phyloP scores from a whole-genome alignment of 1,139 yeast genomes.

The Arxiozyma heterogenica region DNA sequence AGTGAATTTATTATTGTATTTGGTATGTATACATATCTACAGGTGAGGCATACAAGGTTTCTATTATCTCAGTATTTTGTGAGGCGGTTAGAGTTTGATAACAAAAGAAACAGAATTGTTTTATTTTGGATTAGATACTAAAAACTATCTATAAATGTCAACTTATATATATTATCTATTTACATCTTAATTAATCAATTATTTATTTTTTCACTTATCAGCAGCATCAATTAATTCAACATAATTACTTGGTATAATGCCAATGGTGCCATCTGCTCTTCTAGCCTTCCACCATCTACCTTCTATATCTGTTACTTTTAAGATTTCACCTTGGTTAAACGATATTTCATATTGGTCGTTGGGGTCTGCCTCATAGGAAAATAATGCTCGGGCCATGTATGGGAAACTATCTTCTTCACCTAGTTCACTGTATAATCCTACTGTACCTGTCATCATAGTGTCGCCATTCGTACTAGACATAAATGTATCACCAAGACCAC shows the following conservation, averaged over 20 bases:
- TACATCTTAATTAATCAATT: background rate
- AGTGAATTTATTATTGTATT: no score
- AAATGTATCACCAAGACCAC: constrained; percentile 16
- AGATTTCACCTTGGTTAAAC: constrained; percentile 78
- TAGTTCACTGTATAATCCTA: constrained; percentile 29
- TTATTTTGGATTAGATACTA: no score
- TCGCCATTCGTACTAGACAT: constrained; percentile 32
- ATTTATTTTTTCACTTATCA: background rate
- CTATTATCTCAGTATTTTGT: background rate
- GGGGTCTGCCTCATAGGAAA: constrained; percentile 84
- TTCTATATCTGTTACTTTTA: constrained; percentile 85
- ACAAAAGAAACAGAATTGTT: no score
- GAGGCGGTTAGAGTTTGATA: no score
- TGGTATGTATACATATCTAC: no score
- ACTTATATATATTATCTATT: background rate
- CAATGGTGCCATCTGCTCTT: constrained; percentile 81
- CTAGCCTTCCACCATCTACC: constrained; percentile 99
- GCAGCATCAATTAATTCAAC: constrained; percentile 50
- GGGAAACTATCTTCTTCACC: constrained; percentile 51
- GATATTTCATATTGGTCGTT: constrained; percentile 91
- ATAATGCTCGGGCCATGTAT: constrained; percentile 78
- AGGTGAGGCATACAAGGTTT: no score
- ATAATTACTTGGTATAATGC: constrained; percentile 94
- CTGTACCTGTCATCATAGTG: constrained; percentile 30
- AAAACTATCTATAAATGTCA: background rate